A percentile compares a stretch with the other conserved stretches of the same genome.
Conservation (phyloP, 306 rosid species). For the Mucuna pruriens region DNA sequence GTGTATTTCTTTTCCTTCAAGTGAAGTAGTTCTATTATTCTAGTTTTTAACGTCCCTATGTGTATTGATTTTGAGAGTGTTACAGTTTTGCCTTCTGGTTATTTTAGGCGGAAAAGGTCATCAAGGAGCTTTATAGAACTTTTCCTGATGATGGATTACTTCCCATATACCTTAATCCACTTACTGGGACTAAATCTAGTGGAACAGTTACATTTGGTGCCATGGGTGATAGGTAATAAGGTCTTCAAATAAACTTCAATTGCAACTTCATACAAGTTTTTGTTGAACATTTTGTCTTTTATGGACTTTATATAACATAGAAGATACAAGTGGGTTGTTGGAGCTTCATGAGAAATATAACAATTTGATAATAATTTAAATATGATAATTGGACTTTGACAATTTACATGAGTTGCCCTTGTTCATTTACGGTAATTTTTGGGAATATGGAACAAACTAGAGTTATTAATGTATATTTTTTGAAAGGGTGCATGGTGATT, state of each 20-base stretch:
- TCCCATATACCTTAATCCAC: slow-evolving; percentile 80
- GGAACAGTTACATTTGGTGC: slow-evolving; percentile 94
- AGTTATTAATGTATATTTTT: slow-evolving; percentile 19
- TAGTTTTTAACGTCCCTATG: slow-evolving; percentile 12
- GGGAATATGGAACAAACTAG: slow-evolving; percentile 14
- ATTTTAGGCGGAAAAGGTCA: slow-evolving; percentile 72
- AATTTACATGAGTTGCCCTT: slow-evolving; percentile 3
- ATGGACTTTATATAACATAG: background rate
- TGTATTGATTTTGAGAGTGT: background rate
- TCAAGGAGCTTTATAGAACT: slow-evolving; percentile 56
- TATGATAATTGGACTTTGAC: background rate
- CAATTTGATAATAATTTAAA: slow-evolving; percentile 5
- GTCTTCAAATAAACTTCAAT: slow-evolving; percentile 24
- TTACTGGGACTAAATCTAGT: slow-evolving; percentile 53
- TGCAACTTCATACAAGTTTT: slow-evolving; percentile 8
- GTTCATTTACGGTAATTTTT: slow-evolving; percentile 8
- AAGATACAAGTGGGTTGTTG: slow-evolving; percentile 9
- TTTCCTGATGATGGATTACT: slow-evolving; percentile 92
- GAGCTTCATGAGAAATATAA: background rate
- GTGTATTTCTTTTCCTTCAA: slow-evolving; percentile 14
- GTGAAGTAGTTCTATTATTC: slow-evolving; percentile 15
- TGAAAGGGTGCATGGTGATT: background rate
- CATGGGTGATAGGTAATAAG: slow-evolving; percentile 91
- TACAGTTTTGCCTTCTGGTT: slow-evolving; percentile 13
- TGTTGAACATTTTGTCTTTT: background rate